Conservation (phyloP, 1,284 basidiomycete species). For the Leccinum olivaceoglutinosum region DNA sequence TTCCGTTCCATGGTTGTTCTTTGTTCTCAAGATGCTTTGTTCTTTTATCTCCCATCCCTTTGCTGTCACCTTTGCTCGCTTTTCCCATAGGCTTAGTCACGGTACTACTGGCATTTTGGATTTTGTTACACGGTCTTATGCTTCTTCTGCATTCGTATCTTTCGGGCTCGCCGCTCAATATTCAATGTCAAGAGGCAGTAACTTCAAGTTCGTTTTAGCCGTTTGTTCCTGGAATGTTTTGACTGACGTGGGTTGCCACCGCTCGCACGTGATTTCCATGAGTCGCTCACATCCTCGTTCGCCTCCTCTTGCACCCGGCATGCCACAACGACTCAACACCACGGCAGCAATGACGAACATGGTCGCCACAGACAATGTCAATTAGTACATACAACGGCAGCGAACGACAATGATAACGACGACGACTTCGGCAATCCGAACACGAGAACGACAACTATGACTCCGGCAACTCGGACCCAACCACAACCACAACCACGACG, state of each 20-base stretch:
- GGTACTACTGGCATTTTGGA: conserved; percentile 44
- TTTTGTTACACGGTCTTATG: conserved; percentile 85
- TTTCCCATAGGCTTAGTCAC: conserved; percentile 47
- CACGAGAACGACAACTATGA: too few species aligned
- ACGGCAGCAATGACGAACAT: too few species aligned
- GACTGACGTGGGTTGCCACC: background rate
- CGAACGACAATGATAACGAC: too few species aligned
- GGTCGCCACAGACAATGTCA: too few species aligned
- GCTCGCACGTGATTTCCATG: too few species aligned
- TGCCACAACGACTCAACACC: too few species aligned
- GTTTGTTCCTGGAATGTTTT: background rate
- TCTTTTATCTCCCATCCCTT: conserved; percentile 60
- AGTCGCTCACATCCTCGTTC: too few species aligned
- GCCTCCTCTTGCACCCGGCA: too few species aligned
- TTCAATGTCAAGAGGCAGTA: conserved; percentile 90
- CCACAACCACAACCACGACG: too few species aligned
- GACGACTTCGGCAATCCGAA: too few species aligned
- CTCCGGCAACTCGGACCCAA: too few species aligned
- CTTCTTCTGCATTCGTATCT: conserved; percentile 85
- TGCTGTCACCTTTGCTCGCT: conserved; percentile 59
- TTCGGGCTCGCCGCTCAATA: conserved; percentile 71
- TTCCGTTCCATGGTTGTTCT: conserved; percentile 85
- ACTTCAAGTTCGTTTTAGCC: conserved; percentile 21
- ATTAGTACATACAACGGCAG: too few species aligned
- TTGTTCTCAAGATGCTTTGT: conserved; percentile 71